Evolutionary conservation across 306 rosid genomes (phyloP).

Genomic region (Pterocarpus santalinus): DNA sequence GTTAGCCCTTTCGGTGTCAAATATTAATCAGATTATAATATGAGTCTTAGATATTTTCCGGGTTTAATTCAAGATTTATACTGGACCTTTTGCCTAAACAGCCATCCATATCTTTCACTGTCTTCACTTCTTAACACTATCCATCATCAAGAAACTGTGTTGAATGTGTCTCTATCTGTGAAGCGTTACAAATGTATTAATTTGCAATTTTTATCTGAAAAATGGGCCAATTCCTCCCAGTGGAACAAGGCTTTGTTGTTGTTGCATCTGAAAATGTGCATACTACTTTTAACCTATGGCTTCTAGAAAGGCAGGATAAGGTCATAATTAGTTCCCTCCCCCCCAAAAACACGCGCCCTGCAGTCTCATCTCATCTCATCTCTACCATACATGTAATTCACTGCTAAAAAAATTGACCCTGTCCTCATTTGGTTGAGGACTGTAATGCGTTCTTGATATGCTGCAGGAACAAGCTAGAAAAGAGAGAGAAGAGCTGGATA

Average conservation of each 20-base stretch:
- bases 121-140: slow-evolving; percentile 23
- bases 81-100: not conserved
- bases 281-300: slow-evolving; percentile 12
- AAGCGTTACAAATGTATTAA: slow-evolving; percentile 5
- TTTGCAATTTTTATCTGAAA: not conserved
- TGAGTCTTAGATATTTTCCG: slow-evolving; percentile 10
- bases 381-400: slow-evolving; percentile 7
- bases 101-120: not conserved
- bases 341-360: too few species aligned
- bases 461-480: slow-evolving; percentile 79
- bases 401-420: not conserved
- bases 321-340: slow-evolving; percentile 3
- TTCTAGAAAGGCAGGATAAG: slow-evolving; percentile 4
- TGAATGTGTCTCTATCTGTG: slow-evolving; percentile 14
- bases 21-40: not conserved
- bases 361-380: not conserved
- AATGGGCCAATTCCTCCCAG: too few species aligned
- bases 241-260: too few species aligned
- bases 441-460: slow-evolving; percentile 37
- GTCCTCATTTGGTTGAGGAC: slow-evolving; percentile 10
- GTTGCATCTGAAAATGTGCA: not conserved
- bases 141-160: slow-evolving; percentile 19
- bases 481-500: slow-evolving; percentile 92
- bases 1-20: slow-evolving; percentile 17
- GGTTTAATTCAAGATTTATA: slow-evolving; percentile 28